Base-by-base conservation (phyloP, 139 green algal species). In the Haematococcus lacustris region DNA sequence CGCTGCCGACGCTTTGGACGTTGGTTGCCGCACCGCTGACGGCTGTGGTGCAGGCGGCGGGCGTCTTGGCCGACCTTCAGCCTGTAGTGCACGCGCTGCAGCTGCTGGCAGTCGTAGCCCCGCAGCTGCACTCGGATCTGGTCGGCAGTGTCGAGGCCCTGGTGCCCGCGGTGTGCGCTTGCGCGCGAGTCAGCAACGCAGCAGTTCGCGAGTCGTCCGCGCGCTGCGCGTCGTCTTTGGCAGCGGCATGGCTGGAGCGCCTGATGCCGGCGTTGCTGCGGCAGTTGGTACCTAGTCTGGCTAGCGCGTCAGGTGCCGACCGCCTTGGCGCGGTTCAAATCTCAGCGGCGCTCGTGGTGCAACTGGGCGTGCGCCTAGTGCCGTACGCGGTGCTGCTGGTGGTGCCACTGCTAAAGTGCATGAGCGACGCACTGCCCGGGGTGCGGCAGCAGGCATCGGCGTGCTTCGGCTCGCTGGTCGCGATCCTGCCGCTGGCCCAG, bases 401-500 rank as follows among this genome's bases (percentile, higher is more conserved):
- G 35, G 90, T 97, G 30, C 93, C 93, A 26, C 83, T 97, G 51
- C 85, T 98, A 77, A 84, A 81, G 9, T 81, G 90, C 67, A 97
- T 97, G 92, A 87, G 75, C 60, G 94, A 98, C 81, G 71, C 90
- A 1, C 6, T 17, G 43, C 9, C 43, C 43, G 43, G 9, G 17
- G 43, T 53, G 9, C 78, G 93, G 9, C 39, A 66, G 2, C 62
- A 74, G 13, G 91, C 91, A 0, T 81, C 91, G 5, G 61, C 71
- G 39, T 87, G 84, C 77, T 97, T 98, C 78, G 93, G 91, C 0
- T n/a, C 69, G 3, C 82, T 95, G 61, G 89, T 96, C 23, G 86
- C 88, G 3, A 81, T 98, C 64, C 83, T 98, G 71, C 93, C 94
- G 41, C 89, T 98, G 53, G 84, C 91, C 3, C 82, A 91, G 76